Base-by-base conservation (phyloP, 306 rosid genomes). In the Medicago lupulina region DNA sequence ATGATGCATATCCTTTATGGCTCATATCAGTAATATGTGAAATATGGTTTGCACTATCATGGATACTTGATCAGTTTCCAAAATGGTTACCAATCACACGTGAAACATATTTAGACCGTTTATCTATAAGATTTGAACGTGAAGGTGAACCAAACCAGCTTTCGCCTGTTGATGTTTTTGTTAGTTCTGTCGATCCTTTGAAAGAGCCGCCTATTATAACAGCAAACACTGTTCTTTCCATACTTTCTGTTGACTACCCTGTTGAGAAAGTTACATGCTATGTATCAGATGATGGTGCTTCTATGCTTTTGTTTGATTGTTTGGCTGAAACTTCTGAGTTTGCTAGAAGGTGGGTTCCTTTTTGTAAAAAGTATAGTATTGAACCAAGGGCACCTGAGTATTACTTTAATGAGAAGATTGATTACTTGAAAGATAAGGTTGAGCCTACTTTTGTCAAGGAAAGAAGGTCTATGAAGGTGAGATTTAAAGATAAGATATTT, bases 241-340 rank as follows among this genome's bases (percentile, higher is more conserved):
- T 94, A 75, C 86, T 94, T 34, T 44, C 98, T 7, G 91, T 83
- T 53, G 98, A 94, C 82, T 94, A 94, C 54, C 98, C 98, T 1
- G 97, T 90, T 23, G 97, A 92, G 13, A 94, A 94, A 81, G 68
- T 94, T 8, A 82, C 93, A 16, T 92, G 97, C 79, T 94, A 94
- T 70, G 79, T 94, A 36, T 94, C 98, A 4, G 98, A 94, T 43
- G 98, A 94, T 70, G 98, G 96, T 41, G 96, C 96, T 3, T 89
- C 97, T 16, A 93, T 92, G 77, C 89, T 92, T 16, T 87, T 85
- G 46, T 94, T 94, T 57, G 98, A 94, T 83, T 83, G 93, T 3
- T 88, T 94, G 90, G 89, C 97, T 1, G 98, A 94, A 83, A 96
- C 98, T 73, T 91, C 98, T n/a, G 90, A 96, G 50, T 94, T 90